phyloP scores from a whole-genome alignment of 1,139 yeast species.

The Sugiyamaella paludigena region DNA sequence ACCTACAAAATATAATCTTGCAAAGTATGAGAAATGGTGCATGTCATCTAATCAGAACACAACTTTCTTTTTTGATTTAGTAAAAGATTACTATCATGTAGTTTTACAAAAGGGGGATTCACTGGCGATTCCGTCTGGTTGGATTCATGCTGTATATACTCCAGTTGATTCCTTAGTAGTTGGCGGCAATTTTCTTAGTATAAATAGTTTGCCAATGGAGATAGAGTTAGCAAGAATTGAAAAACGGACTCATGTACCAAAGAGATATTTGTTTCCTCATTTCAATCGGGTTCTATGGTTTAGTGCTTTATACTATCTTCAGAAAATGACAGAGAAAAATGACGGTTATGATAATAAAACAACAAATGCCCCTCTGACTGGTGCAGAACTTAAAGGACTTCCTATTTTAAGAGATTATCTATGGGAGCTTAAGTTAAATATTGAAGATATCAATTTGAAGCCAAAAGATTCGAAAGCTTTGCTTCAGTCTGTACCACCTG shows the following conservation, averaged over 20 bases:
- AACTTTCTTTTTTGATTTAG: conserved; percentile 63
- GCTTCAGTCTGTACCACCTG: conserved; percentile 6
- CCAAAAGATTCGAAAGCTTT: conserved; percentile 6
- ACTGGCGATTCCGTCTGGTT: conserved; percentile 82
- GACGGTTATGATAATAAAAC: too few species aligned
- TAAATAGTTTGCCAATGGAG: conserved; percentile 61
- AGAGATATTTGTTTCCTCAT: conserved; percentile 73
- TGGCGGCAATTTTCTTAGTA: conserved; percentile 82
- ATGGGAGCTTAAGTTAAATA: neutral
- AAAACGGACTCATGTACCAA: conserved; percentile 65
- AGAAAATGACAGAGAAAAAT: neutral
- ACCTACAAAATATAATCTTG: conserved; percentile 63
- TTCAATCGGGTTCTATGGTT: conserved; percentile 72
- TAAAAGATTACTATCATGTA: conserved; percentile 55
- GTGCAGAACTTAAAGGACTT: neutral
- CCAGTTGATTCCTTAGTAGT: conserved; percentile 77
- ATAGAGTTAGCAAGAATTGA: conserved; percentile 62
- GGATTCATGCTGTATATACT: conserved; percentile 90
- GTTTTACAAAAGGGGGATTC: conserved; percentile 67
- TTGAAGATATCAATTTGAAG: neutral
- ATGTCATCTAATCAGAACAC: conserved; percentile 58
- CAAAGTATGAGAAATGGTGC: conserved; percentile 71
- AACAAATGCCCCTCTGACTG: neutral
- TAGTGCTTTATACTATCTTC: conserved; percentile 33
- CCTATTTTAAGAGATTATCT: neutral